Evolutionary conservation across 495 filamentous ascomycete genomes (phyloP).

Genomic region (Hyphodiscus hymeniophilus): DNA sequence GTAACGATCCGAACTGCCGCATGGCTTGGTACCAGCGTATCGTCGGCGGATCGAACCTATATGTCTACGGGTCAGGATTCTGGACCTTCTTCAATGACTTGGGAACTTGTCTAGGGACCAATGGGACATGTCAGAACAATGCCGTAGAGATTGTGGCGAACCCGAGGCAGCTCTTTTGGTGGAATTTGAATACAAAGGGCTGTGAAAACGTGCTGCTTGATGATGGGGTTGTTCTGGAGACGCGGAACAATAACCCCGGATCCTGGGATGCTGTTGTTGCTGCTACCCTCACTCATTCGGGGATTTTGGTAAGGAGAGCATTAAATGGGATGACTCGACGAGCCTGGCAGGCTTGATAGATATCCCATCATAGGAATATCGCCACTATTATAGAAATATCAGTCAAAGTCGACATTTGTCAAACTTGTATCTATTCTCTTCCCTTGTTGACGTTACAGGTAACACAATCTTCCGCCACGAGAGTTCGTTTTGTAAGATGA

Average conservation of each 20-base stretch:
- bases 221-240: constrained; percentile 25
- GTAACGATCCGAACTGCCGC: constrained; percentile 51
- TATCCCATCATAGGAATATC: no score
- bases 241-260: constrained; percentile 33
- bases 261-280: constrained; percentile 20
- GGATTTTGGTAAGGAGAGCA: not conserved
- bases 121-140: constrained; percentile 25
- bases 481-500: no score
- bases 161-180: constrained; percentile 30
- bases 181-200: constrained; percentile 34
- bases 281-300: not conserved
- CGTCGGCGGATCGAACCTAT: constrained; percentile 43
- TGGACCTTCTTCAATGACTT: constrained; percentile 55
- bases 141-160: constrained; percentile 26
- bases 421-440: no score
- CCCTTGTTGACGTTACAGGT: no score
- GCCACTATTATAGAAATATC: no score
- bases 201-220: constrained; percentile 35
- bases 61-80: constrained; percentile 59
- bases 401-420: no score
- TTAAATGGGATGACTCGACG: no score
- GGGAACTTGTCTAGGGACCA: constrained; percentile 25
- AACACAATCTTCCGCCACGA: no score
- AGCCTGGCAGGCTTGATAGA: no score
- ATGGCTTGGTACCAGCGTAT: constrained; percentile 32